Evolutionary conservation across 129 eudicot genomes (phyloP), one percentile per base, ranked within the genome.

Genomic region (Heracleum sosnowskyi): DNA sequence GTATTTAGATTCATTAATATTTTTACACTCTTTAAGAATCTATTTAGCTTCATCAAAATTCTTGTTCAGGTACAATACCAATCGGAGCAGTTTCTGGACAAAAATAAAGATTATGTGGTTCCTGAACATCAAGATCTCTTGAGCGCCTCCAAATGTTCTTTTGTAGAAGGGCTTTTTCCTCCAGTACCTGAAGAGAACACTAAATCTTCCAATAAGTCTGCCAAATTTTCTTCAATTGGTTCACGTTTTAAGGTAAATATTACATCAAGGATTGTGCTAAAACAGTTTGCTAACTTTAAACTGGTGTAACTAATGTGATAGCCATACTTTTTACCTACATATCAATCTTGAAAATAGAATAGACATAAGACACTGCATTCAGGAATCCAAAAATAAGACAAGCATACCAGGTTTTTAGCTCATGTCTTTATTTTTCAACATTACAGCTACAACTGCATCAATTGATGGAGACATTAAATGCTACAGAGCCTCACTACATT

Each of bases 61-160:
- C 15, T 31, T 64, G 2, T 31, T 64, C 83, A 96, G 99, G 99
- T 96, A 64, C 92, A 89, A 82, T 96, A 96, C 78, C 94, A 87
- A 64, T 90, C 97, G 82, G 99, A 96, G 66, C 99, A 96, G 42
- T 96, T 96, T 87, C 86, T 96, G 82, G 99, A 96, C 89, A 96
- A 96, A 79, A 96, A 96, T 82, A 96, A 96, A 84, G 99, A 96
- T 83, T 96, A 96, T 82, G 93, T 96, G 81, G 99, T 96, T 51
- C 95, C 97, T 74, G 99, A 96, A 86, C 97, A 96, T 82, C 99
- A 96, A 83, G 99, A 96, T 81, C 81, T 96, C 82, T 81, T 96
- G 82, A 35, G 91, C 80, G 86, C 90, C 85, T 96, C 99, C 77
- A 92, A 92, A 79, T 96, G 99, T 76, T 53, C 92, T 44, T 96